phyloP scores from a whole-genome alignment of 208 protist species.

The Lotmaria passim region DNA sequence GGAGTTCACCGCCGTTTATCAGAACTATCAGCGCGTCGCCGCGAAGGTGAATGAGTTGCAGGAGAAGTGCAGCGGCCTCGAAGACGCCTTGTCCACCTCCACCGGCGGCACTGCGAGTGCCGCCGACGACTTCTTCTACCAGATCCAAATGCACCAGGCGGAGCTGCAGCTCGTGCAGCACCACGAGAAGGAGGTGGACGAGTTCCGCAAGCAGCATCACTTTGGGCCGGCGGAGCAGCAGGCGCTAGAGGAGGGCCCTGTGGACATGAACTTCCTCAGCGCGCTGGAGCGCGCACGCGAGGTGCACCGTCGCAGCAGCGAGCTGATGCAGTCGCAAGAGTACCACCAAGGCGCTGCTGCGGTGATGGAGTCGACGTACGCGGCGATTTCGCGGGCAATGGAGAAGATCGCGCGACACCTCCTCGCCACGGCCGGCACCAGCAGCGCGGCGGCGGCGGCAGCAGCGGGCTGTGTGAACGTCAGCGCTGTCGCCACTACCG shows the following conservation, averaged over 20 bases:
- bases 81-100: slow-evolving; percentile 10
- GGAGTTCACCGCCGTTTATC: slow-evolving; percentile 59
- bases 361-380: slow-evolving; percentile 81
- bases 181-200: slow-evolving; percentile 59
- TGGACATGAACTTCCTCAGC: slow-evolving; percentile 71
- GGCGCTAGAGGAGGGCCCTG: slow-evolving; percentile 59
- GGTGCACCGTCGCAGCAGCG: slow-evolving; percentile 66
- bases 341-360: slow-evolving; percentile 49
- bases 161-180: slow-evolving; percentile 54
- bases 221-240: slow-evolving; percentile 70
- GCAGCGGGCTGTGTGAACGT: slow-evolving; percentile 17
- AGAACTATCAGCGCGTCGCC: slow-evolving; percentile 54
- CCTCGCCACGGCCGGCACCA: slow-evolving; percentile 34
- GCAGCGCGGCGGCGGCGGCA: not conserved
- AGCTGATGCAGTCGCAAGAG: slow-evolving; percentile 65
- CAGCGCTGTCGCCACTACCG: not conserved
- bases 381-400: slow-evolving; percentile 60
- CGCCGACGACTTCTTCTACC: slow-evolving; percentile 32
- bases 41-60: slow-evolving; percentile 56
- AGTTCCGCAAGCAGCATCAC: slow-evolving; percentile 70
- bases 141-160: slow-evolving; percentile 29
- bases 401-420: slow-evolving; percentile 75
- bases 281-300: slow-evolving; percentile 66
- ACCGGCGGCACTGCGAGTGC: slow-evolving; percentile 8
- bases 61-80: slow-evolving; percentile 43